Conservation (phyloP, 2,329 filamentous ascomycete genomes). For the Fusarium penzigii region DNA sequence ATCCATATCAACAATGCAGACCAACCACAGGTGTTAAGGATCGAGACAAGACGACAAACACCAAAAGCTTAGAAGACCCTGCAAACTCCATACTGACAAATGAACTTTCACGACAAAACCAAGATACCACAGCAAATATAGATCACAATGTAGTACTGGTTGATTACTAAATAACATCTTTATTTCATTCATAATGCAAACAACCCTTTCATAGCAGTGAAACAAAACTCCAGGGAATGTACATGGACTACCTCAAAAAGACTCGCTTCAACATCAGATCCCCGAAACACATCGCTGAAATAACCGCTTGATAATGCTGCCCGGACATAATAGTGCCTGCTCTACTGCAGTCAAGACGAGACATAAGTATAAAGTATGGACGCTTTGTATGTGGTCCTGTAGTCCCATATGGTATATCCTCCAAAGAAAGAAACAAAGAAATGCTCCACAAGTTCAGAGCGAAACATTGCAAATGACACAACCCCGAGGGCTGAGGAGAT, state of each 20-base stretch:
- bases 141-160: too few species aligned
- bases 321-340: not conserved
- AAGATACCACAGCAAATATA: too few species aligned
- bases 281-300: not conserved
- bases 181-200: not conserved
- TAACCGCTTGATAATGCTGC: not conserved
- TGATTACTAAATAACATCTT: too few species aligned
- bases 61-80: too few species aligned
- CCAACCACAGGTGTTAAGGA: too few species aligned
- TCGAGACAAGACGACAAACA: too few species aligned
- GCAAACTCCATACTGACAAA: too few species aligned
- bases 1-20: too few species aligned
- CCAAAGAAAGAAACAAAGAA: not conserved
- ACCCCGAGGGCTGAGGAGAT: slow-evolving; percentile 21
- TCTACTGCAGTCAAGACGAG: not conserved
- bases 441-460: too few species aligned
- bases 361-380: not conserved
- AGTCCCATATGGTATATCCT: not conserved
- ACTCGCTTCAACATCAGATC: not conserved
- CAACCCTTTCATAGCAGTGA: not conserved
- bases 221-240: not conserved
- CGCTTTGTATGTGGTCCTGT: not conserved
- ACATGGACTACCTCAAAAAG: not conserved
- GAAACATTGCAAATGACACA: slow-evolving; percentile 23
- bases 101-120: too few species aligned